These are phyloP conservation scores for Anacardium occidentale DNA, from an alignment of 345 rosid genomes.

Conservation along the genomic window DNA sequence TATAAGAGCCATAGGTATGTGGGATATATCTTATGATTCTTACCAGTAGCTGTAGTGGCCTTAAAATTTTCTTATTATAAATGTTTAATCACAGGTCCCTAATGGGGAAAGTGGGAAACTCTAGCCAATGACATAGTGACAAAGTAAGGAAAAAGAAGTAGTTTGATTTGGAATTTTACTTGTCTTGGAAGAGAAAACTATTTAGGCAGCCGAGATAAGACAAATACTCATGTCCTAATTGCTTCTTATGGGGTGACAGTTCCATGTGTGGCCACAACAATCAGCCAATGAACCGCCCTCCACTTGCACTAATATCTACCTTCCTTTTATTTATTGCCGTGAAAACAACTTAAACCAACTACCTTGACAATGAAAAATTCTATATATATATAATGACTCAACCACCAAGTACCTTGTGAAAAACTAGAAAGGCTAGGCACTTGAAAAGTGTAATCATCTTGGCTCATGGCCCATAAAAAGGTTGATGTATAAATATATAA, in stretches of 20 bases:
- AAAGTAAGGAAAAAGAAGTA: not conserved
- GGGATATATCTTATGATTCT: too few species aligned
- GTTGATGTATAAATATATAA: too few species aligned
- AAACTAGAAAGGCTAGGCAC: too few species aligned
- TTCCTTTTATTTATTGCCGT: not conserved
- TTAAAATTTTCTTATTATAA: not conserved
- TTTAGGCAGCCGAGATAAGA: not conserved
- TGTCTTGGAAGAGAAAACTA: conserved; percentile 24
- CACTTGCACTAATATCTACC: not conserved
- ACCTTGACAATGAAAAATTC: not conserved
- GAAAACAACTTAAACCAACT: conserved; percentile 20
- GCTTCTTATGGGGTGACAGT: conserved; percentile 6
- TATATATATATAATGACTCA: too few species aligned
- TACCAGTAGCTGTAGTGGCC: too few species aligned
- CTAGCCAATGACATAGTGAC: not conserved
- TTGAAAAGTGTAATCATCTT: too few species aligned
- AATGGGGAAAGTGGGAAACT: not conserved
- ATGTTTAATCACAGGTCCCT: not conserved
- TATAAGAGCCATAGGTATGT: too few species aligned
- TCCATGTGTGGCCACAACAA: not conserved
- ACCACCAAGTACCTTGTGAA: too few species aligned
- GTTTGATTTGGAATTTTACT: not conserved
- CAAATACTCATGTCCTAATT: not conserved
- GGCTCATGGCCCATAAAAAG: too few species aligned
- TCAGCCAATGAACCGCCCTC: not conserved